Base-by-base conservation (phyloP, 352 stramenopile species). In the Phytophthora ohioensis region DNA sequence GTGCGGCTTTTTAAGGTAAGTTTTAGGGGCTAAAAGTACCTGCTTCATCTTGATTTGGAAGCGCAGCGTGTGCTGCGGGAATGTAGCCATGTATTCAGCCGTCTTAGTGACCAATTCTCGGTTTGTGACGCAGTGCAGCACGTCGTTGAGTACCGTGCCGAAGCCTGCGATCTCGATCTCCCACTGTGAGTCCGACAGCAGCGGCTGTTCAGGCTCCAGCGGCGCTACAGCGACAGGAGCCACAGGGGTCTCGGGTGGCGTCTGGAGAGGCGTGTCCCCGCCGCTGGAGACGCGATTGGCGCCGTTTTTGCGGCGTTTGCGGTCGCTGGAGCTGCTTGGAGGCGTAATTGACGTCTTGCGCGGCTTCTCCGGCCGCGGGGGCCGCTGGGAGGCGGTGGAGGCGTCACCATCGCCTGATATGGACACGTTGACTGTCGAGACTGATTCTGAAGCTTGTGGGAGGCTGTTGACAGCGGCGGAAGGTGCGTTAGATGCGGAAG, bases 31-130 rank as follows among this genome's bases (percentile, higher is more conserved):
- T 60, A 70, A 58, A 59, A 38, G 78, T 80, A 94, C 87, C 87
- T 94, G 87, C 83, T 94, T 94, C 79, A 94, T 90, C 71, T 94
- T 94, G 82, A 94, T 87, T 73, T 94, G 87, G 72, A 94, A 92
- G 34, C 85, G 85, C 46, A 91, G 63, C 54, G 85, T 74, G 63
- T 94, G 87, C 54, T 92, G 82, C 51, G 87, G 85, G 70, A 86
- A 89, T 42, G 76, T 63, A 55, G 78, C 80, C 75, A 94, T 91
- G 66, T 88, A 94, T 65, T 86, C 81, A 38, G 87, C 87, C 34
- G 87, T 92, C 60, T 87, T 78, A 9, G 83, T 73, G 35, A 94
- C 86, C n/a, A 94, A 74, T n/a, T 91, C 79, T 42, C 81, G 79
- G 66, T 88, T 85, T 13, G 84, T 90, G 6, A 93, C 84, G 60